phyloP scores from a whole-genome alignment of 371 early-diverging fungal genomes.

The Batkoa obscura region DNA sequence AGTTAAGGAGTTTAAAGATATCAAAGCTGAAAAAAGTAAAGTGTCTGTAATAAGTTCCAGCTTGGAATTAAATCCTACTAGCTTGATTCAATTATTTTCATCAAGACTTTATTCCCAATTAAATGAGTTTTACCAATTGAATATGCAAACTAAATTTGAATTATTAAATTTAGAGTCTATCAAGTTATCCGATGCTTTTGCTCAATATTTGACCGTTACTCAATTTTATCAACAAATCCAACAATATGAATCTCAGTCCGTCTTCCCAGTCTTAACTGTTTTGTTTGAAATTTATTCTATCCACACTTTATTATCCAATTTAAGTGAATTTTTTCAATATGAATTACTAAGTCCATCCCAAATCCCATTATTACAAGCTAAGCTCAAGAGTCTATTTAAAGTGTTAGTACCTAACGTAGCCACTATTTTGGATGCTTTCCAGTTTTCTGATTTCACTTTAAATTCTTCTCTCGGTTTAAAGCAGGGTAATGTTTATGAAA shows the following conservation, averaged over 20 bases:
- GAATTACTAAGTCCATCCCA: slow-evolving; percentile 28
- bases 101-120: too few species aligned
- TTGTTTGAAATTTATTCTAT: slow-evolving; percentile 17
- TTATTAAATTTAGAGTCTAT: too few species aligned
- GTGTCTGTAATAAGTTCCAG: too few species aligned
- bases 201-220: neutral
- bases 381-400: slow-evolving; percentile 20
- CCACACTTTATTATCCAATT: slow-evolving; percentile 34
- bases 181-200: neutral
- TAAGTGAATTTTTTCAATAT: slow-evolving; percentile 33
- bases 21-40: too few species aligned
- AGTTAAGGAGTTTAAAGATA: too few species aligned
- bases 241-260: neutral
- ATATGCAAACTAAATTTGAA: too few species aligned
- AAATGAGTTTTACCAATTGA: too few species aligned
- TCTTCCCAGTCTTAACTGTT: slow-evolving; percentile 9
- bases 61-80: too few species aligned
- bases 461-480: slow-evolving; percentile 48
- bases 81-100: too few species aligned
- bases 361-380: slow-evolving; percentile 20
- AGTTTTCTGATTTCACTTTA: slow-evolving; percentile 39
- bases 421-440: slow-evolving; percentile 51
- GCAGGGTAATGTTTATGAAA: slow-evolving; percentile 51
- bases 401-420: slow-evolving; percentile 45
- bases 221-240: neutral